phyloP scores from a whole-genome alignment of 306 rosid species.

The Quercus alba region DNA sequence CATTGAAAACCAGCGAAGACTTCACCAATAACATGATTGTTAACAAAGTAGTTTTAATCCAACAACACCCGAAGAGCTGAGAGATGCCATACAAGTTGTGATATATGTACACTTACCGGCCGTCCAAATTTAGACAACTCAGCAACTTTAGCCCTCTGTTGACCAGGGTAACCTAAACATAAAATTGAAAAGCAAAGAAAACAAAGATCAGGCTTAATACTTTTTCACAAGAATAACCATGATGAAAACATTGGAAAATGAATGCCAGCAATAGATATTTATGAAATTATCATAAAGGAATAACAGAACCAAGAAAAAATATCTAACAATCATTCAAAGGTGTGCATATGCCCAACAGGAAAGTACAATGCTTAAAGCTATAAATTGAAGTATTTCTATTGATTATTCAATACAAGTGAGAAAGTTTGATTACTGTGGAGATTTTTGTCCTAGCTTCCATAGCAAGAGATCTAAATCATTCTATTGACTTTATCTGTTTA shows the following conservation, averaged over 20 bases:
- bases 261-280: background rate
- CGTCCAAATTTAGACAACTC: conserved; percentile 88
- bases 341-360: background rate
- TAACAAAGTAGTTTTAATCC: conserved; percentile 1
- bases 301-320: conserved; percentile 9
- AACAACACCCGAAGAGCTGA: conserved; percentile 9
- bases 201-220: background rate
- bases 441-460: background rate
- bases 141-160: conserved; percentile 67
- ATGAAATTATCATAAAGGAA: background rate
- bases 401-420: background rate
- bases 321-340: background rate
- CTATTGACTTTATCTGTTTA: too few relatives aligned
- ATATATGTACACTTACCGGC: conserved; percentile 59
- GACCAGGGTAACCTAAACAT: conserved; percentile 74
- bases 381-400: background rate
- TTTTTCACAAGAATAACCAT: background rate
- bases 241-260: background rate
- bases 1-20: background rate
- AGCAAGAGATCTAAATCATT: too few relatives aligned
- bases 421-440: background rate
- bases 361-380: background rate
- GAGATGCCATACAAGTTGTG: conserved; percentile 5
- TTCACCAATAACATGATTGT: background rate
- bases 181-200: conserved; percentile 10